These are phyloP conservation scores for Stipa capillata DNA, from an alignment of 176 grass and related monocot species.

Conservation along the genomic window DNA sequence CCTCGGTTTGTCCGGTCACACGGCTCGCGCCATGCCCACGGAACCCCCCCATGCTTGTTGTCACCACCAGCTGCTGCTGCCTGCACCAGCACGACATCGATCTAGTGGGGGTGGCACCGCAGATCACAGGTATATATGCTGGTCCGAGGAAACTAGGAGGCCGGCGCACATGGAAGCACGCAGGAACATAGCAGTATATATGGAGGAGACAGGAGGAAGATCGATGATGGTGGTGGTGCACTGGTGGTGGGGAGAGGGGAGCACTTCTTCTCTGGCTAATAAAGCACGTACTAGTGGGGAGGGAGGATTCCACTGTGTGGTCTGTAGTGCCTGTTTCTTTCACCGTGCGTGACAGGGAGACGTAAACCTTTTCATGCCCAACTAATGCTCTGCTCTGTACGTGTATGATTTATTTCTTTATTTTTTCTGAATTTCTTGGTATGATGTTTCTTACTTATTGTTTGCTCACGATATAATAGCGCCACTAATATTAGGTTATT, in stretches of 20 bases:
- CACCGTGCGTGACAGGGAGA: neutral
- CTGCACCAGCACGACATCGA: conserved; percentile 16
- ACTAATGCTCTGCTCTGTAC: neutral
- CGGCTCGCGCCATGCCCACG: conserved; percentile 2
- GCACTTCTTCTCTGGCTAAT: conserved; percentile 21
- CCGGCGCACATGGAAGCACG: neutral
- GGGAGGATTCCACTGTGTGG: conserved; percentile 25
- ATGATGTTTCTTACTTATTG: neutral
- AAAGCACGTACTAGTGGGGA: neutral
- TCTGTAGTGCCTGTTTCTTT: conserved; percentile 29
- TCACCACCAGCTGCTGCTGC: neutral
- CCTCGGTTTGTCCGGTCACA: neutral
- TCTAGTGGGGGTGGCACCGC: neutral
- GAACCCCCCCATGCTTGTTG: neutral
- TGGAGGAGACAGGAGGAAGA: neutral
- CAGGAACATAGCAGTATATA: neutral
- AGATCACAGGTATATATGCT: neutral
- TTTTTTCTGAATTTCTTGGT: neutral
- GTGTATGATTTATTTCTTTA: neutral
- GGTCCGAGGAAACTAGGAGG: neutral
- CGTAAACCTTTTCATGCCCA: neutral
- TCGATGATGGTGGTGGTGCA: conserved; percentile 14
- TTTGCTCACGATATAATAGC: neutral
- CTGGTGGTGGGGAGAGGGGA: conserved; percentile 41
- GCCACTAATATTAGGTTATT: neutral